Evolutionary conservation across 768 basidiomycete genomes (phyloP).

Genomic region (Hebeloma cylindrosporum): DNA sequence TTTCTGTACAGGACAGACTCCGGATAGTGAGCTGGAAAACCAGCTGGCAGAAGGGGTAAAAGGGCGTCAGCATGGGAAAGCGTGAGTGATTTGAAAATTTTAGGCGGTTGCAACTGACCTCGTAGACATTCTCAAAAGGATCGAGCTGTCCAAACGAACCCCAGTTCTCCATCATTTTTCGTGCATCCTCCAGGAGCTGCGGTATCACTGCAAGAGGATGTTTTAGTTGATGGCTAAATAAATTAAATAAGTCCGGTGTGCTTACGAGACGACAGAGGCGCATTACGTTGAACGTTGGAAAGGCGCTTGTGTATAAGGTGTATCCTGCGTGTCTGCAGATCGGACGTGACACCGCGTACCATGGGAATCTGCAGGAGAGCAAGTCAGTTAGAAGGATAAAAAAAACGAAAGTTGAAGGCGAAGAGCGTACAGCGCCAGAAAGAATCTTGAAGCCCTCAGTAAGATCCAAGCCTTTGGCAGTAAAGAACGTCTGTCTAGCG

Average conservation of each 20-base stretch:
- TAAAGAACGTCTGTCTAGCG: slow-evolving; percentile 68
- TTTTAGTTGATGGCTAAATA: neutral
- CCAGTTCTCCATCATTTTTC: slow-evolving; percentile 62
- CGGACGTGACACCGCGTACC: slow-evolving; percentile 72
- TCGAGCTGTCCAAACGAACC: slow-evolving; percentile 63
- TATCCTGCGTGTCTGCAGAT: slow-evolving; percentile 61
- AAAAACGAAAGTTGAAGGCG: slow-evolving; percentile 15
- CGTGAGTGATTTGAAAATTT: slow-evolving; percentile 7
- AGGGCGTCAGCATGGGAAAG: slow-evolving; percentile 11
- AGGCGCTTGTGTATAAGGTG: slow-evolving; percentile 73
- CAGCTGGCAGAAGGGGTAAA: slow-evolving; percentile 48
- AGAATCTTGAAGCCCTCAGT: slow-evolving; percentile 79
- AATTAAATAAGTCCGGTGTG: slow-evolving; percentile 13
- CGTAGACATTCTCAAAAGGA: slow-evolving; percentile 70
- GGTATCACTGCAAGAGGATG: slow-evolving; percentile 52
- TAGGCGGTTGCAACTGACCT: slow-evolving; percentile 40
- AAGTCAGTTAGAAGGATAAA: slow-evolving; percentile 20
- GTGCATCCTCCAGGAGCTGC: slow-evolving; percentile 62
- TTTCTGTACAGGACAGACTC: slow-evolving; percentile 64
- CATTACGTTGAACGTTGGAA: slow-evolving; percentile 59
- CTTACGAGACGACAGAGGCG: slow-evolving; percentile 61
- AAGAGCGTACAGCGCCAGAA: slow-evolving; percentile 66
- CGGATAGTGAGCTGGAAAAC: slow-evolving; percentile 75
- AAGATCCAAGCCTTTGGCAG: slow-evolving; percentile 68
- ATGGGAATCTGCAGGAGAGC: slow-evolving; percentile 59